Percentiles rank a stretch among this genome's conserved stretches.
These are phyloP conservation scores for Xylaria sp. DNA, from an alignment of 495 filamentous ascomycete species.

Conservation along the genomic window DNA sequence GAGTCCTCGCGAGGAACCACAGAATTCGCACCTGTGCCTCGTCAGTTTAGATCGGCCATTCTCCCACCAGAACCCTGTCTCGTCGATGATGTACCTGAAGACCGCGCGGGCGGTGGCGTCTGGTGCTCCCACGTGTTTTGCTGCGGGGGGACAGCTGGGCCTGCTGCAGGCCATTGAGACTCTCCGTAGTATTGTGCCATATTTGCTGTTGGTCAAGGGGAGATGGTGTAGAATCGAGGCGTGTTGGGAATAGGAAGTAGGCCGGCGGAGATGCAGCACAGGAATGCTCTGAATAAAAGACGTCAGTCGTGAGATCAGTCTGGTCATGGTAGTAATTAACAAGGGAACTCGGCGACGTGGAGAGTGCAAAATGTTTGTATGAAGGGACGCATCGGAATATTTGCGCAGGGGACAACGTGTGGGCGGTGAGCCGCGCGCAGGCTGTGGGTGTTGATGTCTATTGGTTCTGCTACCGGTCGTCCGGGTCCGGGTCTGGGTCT, in stretches of 20 bases:
- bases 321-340: conserved; percentile 2
- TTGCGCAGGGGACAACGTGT: conserved; percentile 10
- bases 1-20: conserved; percentile 78
- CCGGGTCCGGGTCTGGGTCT: no score
- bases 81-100: conserved; percentile 42
- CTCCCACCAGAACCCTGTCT: not conserved
- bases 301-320: conserved; percentile 5
- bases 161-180: conserved; percentile 74
- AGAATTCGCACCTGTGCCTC: conserved; percentile 72
- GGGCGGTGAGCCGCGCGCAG: conserved; percentile 24
- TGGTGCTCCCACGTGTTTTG: conserved; percentile 77
- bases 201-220: conserved; percentile 3
- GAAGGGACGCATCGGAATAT: conserved; percentile 7
- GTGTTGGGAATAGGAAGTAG: not conserved
- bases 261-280: not conserved
- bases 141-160: conserved; percentile 62
- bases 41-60: conserved; percentile 24
- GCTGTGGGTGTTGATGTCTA: conserved; percentile 12
- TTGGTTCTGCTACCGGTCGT: conserved; percentile 2
- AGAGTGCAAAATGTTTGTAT: not conserved
- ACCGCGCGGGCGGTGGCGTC: conserved; percentile 83
- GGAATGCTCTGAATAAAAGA: conserved; percentile 4
- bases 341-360: not conserved
- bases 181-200: conserved; percentile 79
- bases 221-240: not conserved